A percentile compares a stretch with the other conserved stretches of the same genome.
phyloP scores from a whole-genome alignment of 2,329 filamentous ascomycete species.

The Arthrobotrys pseudoclavata region DNA sequence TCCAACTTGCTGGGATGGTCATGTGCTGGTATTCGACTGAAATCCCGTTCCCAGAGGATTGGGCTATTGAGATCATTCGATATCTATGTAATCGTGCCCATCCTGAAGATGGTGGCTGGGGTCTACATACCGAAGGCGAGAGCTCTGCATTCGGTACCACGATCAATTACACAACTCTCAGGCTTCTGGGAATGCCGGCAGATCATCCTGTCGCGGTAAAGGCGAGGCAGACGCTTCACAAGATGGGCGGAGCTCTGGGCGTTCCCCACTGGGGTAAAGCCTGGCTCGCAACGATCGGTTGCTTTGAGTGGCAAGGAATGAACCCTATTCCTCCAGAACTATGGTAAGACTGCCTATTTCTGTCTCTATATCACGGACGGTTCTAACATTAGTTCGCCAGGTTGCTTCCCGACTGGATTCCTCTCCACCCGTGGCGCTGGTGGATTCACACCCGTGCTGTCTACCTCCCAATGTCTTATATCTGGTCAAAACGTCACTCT shows the following conservation, averaged over 20 bases:
- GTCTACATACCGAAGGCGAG: conserved; percentile 92
- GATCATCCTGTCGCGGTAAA: conserved; percentile 89
- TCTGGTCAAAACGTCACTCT: conserved; percentile 86
- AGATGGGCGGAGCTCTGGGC: conserved; percentile 84
- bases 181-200: conserved; percentile 83
- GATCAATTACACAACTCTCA: conserved; percentile 86
- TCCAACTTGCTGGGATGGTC: conserved; percentile 86
- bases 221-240: conserved; percentile 84
- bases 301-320: conserved; percentile 90
- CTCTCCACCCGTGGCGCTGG: conserved; percentile 92
- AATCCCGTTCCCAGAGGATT: conserved; percentile 83
- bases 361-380: background rate
- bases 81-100: conserved; percentile 90
- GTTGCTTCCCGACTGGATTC: conserved; percentile 89
- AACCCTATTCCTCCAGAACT: conserved; percentile 94
- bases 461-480: conserved; percentile 90
- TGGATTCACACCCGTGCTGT: conserved; percentile 99
- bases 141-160: conserved; percentile 90
- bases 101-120: conserved; percentile 94
- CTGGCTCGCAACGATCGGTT: conserved; percentile 87
- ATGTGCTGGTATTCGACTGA: conserved; percentile 90
- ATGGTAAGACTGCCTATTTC: conserved; percentile 72
- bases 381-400: conserved; percentile 64
- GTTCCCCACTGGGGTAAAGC: conserved; percentile 97
- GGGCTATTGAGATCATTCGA: conserved; percentile 89